phyloP scores from a whole-genome alignment of 192 early-diverging fungal genomes.

The Phycomyces blakesleeanus region DNA sequence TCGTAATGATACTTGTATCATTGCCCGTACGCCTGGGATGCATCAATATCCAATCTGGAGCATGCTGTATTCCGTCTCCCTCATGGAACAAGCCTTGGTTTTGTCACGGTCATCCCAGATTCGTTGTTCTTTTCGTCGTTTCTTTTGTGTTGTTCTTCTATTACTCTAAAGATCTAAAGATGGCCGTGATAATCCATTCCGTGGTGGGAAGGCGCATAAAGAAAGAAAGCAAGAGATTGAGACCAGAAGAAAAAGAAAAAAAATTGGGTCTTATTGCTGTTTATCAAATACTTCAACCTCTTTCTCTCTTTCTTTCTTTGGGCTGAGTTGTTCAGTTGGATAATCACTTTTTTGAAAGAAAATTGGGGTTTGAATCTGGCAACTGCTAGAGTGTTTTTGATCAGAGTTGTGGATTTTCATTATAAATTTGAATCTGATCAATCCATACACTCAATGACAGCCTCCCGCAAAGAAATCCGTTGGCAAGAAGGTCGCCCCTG shows the following conservation, averaged over 20 bases:
- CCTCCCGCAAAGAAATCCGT: conserved; percentile 55
- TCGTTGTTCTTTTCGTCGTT: not conserved
- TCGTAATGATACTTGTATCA: not conserved
- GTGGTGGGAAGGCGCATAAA: conserved; percentile 1
- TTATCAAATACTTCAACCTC: not conserved
- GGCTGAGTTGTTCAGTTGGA: not conserved
- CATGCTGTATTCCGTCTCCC: not conserved
- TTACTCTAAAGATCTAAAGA: not conserved
- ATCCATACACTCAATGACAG: conserved; percentile 18
- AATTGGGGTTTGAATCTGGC: not conserved
- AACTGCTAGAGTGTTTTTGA: conserved; percentile 1
- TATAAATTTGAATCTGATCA: conserved; percentile 4
- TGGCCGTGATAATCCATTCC: not conserved
- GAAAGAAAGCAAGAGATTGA: too few relatives aligned
- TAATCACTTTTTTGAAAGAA: not conserved
- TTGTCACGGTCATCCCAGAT: not conserved
- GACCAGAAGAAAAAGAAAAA: not conserved
- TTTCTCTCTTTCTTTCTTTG: not conserved
- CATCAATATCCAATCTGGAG: not conserved
- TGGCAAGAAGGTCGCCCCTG: conserved; percentile 89
- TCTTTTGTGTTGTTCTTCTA: not conserved
- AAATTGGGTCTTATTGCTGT: not conserved
- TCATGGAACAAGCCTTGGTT: not conserved
- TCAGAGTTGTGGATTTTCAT: conserved; percentile 2
- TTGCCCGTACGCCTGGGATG: conserved; percentile 1